Conservation (phyloP, 2,329 filamentous ascomycete species). For the Drechslerella coelobrocha region DNA sequence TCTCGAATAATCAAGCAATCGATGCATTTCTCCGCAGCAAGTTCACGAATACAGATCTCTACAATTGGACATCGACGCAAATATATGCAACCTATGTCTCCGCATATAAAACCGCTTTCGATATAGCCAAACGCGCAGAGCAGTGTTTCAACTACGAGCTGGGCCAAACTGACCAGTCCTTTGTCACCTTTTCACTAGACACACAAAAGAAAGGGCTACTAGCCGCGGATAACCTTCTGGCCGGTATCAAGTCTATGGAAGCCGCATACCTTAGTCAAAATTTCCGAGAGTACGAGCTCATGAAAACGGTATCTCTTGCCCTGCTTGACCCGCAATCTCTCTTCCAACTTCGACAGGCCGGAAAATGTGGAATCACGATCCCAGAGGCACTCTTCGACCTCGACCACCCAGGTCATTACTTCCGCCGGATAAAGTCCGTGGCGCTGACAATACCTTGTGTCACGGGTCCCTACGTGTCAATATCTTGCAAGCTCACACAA, state of each 20-base stretch:
- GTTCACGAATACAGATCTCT: slow-evolving; percentile 29
- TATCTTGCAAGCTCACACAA: slow-evolving; percentile 14
- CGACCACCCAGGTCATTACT: slow-evolving; percentile 16
- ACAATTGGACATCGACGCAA: slow-evolving; percentile 17
- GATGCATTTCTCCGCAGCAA: slow-evolving; percentile 18
- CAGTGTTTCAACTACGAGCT: slow-evolving; percentile 16
- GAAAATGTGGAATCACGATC: slow-evolving; percentile 9
- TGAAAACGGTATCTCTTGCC: slow-evolving; percentile 5
- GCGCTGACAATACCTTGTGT: slow-evolving; percentile 10
- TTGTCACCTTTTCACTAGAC: slow-evolving; percentile 6
- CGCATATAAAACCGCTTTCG: slow-evolving; percentile 24
- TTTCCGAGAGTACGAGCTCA: slow-evolving; percentile 14
- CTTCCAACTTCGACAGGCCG: slow-evolving; percentile 6
- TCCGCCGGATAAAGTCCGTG: slow-evolving; percentile 11
- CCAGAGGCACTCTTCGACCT: slow-evolving; percentile 14
- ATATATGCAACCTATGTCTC: slow-evolving; percentile 4
- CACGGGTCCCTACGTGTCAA: slow-evolving; percentile 11
- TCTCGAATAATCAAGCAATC: slow-evolving; percentile 8
- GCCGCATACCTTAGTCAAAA: slow-evolving; percentile 4
- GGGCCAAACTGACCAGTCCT: slow-evolving; percentile 4
- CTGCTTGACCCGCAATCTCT: slow-evolving; percentile 5
- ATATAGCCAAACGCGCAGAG: slow-evolving; percentile 25
- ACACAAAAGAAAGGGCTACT: slow-evolving; percentile 8
- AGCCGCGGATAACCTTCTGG: slow-evolving; percentile 1
- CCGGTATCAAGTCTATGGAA: slow-evolving; percentile 8